phyloP scores from a whole-genome alignment of 2,329 filamentous ascomycete species.

The Arthroderma uncinatum region DNA sequence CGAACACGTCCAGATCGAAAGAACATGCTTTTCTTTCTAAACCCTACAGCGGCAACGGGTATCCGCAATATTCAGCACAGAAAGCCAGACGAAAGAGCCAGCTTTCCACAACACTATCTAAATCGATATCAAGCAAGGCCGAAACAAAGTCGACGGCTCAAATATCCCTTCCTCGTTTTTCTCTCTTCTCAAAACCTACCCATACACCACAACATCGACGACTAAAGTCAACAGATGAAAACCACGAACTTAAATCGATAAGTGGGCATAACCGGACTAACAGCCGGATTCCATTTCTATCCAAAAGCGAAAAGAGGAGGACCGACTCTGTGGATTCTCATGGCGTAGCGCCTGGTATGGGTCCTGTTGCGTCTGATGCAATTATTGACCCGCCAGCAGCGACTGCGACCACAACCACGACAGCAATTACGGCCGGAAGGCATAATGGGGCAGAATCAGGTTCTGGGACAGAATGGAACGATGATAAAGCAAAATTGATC shows the following conservation, averaged over 20 bases:
- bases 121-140: background rate
- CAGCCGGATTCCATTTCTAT: background rate
- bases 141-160: background rate
- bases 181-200: background rate
- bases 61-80: background rate
- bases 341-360: background rate
- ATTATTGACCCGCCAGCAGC: background rate
- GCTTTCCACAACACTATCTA: background rate
- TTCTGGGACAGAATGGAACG: background rate
- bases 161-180: background rate
- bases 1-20: background rate
- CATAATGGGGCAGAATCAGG: background rate
- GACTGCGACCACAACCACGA: background rate
- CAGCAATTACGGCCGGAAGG: background rate
- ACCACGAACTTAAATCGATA: background rate
- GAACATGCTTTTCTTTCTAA: background rate
- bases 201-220: background rate
- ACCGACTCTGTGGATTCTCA: background rate
- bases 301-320: background rate
- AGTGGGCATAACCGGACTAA: background rate
- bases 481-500: slow-evolving; percentile 10
- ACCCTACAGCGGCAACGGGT: background rate
- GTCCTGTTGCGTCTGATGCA: background rate
- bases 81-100: background rate
- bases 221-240: background rate